A percentile compares a stretch with the other conserved stretches of the same genome.
phyloP scores from a whole-genome alignment of 495 filamentous ascomycete genomes.

The Hypoxylon subgilvum region DNA sequence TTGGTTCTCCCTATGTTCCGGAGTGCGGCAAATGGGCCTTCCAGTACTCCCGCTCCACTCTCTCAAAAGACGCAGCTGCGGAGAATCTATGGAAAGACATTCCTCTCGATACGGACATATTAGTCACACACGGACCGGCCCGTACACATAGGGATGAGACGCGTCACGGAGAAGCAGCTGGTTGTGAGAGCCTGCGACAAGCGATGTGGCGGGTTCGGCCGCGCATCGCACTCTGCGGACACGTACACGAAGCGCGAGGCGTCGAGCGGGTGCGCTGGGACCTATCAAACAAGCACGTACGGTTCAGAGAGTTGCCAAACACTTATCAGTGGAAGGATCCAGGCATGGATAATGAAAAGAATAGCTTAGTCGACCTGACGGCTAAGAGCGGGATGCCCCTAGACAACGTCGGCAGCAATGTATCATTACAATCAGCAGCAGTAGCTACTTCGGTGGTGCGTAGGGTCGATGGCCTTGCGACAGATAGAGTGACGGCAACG shows the following conservation, averaged over 20 bases:
- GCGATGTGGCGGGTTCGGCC: constrained; percentile 80
- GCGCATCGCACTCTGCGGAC: constrained; percentile 83
- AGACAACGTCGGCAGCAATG: constrained; percentile 43
- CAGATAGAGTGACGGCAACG: background rate
- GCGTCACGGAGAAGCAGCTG: constrained; percentile 52
- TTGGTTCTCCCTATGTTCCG: constrained; percentile 77
- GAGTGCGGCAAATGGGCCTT: constrained; percentile 72
- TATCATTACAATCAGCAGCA: background rate
- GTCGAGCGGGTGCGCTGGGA: constrained; percentile 66
- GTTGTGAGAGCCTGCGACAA: constrained; percentile 73
- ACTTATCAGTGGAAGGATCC: constrained; percentile 51
- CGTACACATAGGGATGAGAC: constrained; percentile 76
- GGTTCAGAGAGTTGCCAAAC: constrained; percentile 33
- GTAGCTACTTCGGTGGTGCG: background rate
- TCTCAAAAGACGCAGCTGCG: constrained; percentile 44
- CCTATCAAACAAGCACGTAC: constrained; percentile 32
- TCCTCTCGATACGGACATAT: constrained; percentile 74
- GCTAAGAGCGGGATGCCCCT: constrained; percentile 40
- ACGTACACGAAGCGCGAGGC: constrained; percentile 75
- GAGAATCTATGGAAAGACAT: constrained; percentile 62
- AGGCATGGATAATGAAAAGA: constrained; percentile 46
- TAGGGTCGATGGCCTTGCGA: background rate
- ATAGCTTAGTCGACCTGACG: constrained; percentile 52
- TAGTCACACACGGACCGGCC: constrained; percentile 84
- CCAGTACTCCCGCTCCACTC: constrained; percentile 61